Conservation (phyloP, 1,284 basidiomycete genomes). For the Leccinum griseonigrum region DNA sequence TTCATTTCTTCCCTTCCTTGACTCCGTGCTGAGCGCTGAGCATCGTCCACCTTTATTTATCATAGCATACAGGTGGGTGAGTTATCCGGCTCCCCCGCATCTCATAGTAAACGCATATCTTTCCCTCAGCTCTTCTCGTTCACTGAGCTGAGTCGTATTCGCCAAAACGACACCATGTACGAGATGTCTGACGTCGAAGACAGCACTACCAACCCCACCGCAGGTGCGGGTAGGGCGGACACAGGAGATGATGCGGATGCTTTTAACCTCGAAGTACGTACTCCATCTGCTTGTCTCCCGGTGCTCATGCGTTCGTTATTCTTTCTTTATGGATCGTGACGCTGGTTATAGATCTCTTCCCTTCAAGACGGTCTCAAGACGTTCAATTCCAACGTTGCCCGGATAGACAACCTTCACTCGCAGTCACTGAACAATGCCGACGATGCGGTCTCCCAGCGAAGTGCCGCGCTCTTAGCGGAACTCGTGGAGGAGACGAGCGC, state of each 20-base stretch:
- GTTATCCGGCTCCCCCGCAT: no score
- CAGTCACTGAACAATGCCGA: constrained; percentile 79
- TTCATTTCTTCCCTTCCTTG: no score
- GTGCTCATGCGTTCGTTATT: neutral
- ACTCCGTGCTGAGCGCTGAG: no score
- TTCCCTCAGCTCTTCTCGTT: no score
- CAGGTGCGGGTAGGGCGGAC: neutral
- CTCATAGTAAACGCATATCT: no score
- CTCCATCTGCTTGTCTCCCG: neutral
- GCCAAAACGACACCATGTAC: neutral
- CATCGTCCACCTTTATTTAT: no score
- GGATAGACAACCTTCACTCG: neutral
- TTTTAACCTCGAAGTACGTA: neutral
- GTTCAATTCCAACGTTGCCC: neutral
- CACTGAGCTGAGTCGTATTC: no score
- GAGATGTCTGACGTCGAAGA: neutral
- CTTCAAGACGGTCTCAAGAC: neutral
- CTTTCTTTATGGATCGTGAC: neutral
- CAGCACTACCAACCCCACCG: neutral
- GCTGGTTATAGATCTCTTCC: neutral
- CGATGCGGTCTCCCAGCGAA: constrained; percentile 40
- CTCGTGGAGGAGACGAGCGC: neutral
- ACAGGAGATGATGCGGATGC: neutral
- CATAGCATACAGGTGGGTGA: no score
- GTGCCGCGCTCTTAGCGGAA: neutral